Evolutionary conservation across 2,329 filamentous ascomycete genomes (phyloP).

Genomic region (Stagonosporopsis vannaccii): DNA sequence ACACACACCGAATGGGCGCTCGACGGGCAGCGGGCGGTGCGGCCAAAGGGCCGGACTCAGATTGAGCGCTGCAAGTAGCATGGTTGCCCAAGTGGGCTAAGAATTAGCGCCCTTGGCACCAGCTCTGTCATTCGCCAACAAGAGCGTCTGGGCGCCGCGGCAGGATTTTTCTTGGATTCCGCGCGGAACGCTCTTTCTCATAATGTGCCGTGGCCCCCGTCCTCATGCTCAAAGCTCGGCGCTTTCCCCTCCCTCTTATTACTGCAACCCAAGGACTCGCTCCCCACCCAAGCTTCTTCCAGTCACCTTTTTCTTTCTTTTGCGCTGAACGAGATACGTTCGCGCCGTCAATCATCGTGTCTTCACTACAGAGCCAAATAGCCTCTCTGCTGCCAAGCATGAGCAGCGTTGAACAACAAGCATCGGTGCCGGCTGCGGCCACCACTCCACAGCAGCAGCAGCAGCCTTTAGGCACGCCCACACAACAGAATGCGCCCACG

Average conservation of each 20-base stretch:
- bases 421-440: slow-evolving; percentile 32
- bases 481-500: slow-evolving; percentile 43
- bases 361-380: slow-evolving; percentile 21
- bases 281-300: slow-evolving; percentile 15
- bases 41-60: slow-evolving; percentile 12
- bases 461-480: slow-evolving; percentile 43
- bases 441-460: slow-evolving; percentile 39
- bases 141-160: not conserved
- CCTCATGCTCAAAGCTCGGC: slow-evolving; percentile 17
- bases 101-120: slow-evolving; percentile 4
- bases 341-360: slow-evolving; percentile 21
- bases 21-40: slow-evolving; percentile 2
- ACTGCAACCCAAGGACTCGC: slow-evolving; percentile 11
- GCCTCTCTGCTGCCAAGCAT: slow-evolving; percentile 23
- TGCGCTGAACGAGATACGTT: slow-evolving; percentile 23
- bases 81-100: slow-evolving; percentile 9
- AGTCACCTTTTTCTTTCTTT: slow-evolving; percentile 10
- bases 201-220: slow-evolving; percentile 17
- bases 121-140: not conserved
- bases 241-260: slow-evolving; percentile 16
- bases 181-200: slow-evolving; percentile 14
- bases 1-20: slow-evolving; percentile 11
- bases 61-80: slow-evolving; percentile 7
- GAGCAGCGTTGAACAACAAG: slow-evolving; percentile 29
- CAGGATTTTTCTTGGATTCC: slow-evolving; percentile 16